Evolutionary conservation across 2,329 filamentous ascomycete species (phyloP).

Genomic region (Dissoconium aciculare): DNA sequence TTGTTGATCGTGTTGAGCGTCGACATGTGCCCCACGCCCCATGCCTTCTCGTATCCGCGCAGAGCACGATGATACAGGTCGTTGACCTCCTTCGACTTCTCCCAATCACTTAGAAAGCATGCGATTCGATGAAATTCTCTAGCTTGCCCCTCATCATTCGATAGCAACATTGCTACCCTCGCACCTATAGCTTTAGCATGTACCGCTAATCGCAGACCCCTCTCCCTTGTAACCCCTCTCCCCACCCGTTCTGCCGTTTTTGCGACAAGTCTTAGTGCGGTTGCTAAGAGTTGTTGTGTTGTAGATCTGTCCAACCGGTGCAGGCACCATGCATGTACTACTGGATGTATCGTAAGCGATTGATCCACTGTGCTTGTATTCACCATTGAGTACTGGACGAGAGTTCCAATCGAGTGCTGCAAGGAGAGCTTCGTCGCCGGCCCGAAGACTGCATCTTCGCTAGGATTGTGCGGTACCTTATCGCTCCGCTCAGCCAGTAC

Average conservation of each 20-base stretch:
- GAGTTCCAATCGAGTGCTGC: neutral
- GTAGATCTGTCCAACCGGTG: neutral
- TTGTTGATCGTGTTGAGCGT: too few species aligned
- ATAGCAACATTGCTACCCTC: neutral
- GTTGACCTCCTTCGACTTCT: too few species aligned
- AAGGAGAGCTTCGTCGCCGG: neutral
- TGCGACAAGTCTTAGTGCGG: neutral
- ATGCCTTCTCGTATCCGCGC: too few species aligned
- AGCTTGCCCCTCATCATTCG: too few species aligned
- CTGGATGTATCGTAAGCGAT: neutral
- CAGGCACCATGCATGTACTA: slow-evolving; percentile 1
- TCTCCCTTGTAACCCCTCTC: neutral
- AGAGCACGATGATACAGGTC: too few species aligned
- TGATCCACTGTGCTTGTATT: neutral
- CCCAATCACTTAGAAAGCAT: too few species aligned
- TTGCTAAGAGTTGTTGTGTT: neutral
- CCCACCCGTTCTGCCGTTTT: neutral
- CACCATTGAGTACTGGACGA: neutral
- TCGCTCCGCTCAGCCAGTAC: too few species aligned
- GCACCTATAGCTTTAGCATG: neutral
- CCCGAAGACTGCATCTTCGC: neutral
- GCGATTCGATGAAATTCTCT: too few species aligned
- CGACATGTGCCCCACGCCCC: too few species aligned
- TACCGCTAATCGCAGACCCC: neutral
- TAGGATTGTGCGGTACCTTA: neutral